A percentile compares a stretch with the other conserved stretches of the same genome.
Conservation (phyloP, 768 basidiomycete species). For the Termitomyces sp. region DNA sequence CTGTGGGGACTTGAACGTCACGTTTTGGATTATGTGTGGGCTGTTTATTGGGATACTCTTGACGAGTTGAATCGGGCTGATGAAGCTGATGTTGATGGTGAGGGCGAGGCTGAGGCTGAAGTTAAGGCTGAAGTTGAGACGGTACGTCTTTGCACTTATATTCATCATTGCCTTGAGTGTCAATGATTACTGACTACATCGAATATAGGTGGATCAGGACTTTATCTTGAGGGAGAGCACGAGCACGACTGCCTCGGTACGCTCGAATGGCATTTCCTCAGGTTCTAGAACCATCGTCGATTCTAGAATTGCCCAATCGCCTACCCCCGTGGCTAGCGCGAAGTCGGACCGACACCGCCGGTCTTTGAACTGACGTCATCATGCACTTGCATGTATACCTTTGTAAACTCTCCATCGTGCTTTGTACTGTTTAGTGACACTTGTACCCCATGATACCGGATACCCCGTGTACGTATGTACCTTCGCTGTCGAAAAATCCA, state of each 20-base stretch:
- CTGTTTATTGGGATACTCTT: slow-evolving; percentile 26
- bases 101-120: neutral
- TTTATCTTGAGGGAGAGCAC: neutral
- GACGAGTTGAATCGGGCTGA: neutral
- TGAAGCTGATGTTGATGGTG: neutral
- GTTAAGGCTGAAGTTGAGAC: neutral
- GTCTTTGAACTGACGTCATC: neutral
- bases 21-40: slow-evolving; percentile 38
- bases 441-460: neutral
- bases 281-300: neutral
- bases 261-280: too few species aligned
- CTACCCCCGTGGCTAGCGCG: too few species aligned
- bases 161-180: too few species aligned
- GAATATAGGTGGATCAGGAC: neutral
- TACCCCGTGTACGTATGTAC: neutral
- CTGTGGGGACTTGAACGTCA: slow-evolving; percentile 27
- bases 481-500: neutral
- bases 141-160: neutral
- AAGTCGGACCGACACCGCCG: neutral
- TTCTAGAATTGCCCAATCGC: neutral
- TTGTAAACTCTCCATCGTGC: too few species aligned
- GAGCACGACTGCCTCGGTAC: neutral
- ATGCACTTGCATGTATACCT: neutral
- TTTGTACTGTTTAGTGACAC: neutral
- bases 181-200: neutral